Evolutionary conservation across 2,329 filamentous ascomycete species (phyloP), one percentile per base, ranked within the genome.

Genomic region (Trichoderma atroviride): DNA sequence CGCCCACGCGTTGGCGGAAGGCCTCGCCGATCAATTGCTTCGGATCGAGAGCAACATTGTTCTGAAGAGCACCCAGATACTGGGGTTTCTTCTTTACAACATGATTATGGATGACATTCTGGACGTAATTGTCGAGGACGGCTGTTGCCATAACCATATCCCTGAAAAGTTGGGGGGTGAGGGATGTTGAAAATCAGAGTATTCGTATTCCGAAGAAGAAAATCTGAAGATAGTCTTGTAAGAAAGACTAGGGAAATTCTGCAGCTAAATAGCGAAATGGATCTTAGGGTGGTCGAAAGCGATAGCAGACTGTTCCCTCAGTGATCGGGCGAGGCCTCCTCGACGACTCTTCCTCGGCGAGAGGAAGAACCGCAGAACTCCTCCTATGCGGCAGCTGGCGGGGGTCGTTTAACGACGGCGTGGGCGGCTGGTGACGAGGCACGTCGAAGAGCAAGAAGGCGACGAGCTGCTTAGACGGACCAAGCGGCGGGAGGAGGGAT

Each of bases 301-400:
- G 91, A 86, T 94, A 97, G 84, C 91, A 92, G 86, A 93, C 92
- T 88, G 93, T 91, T 90, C 91, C 93, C 88, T 92, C 87, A 87
- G 87, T 91, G 88, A 91, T 90, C 89, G 92, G 92, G 91, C 93
- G 92, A 93, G 92, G 93, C 91, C 93, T 95, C 91, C 92, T 93
- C 92, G 94, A 97, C 92, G 94, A 97, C 93, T 96, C 96, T 96
- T 95, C 96, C 96, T 94, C 95, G 83, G 85, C 86, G 86, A 96
- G 95, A 97, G 94, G 95, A 98, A 98, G 95, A 97, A 94, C 92
- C 92, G 90, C 88, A 89, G 89, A 91, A 91, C 89, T 89, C 90
- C 92, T 96, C 92, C 93, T 98, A 99, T 99, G 95, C 96, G 96
- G 96, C 96, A 98, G 95, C 93, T 97, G 92, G 88, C 85, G 83